A percentile compares a stretch with the other conserved stretches of the same genome.
Conservation (phyloP, 2,329 filamentous ascomycete species). For the Colletotrichum spaethianum region DNA sequence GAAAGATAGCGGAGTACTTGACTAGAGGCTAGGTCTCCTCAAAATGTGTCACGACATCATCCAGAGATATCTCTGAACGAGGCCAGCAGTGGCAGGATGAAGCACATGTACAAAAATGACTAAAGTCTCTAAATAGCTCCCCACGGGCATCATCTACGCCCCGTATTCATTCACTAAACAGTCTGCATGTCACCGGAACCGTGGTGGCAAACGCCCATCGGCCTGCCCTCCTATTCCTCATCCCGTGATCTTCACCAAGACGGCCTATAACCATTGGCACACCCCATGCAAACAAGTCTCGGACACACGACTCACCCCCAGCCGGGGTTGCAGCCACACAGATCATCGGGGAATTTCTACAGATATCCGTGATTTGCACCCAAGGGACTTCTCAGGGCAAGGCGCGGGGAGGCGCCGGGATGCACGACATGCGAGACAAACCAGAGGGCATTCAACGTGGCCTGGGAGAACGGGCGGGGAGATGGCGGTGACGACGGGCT, state of each 20-base stretch:
- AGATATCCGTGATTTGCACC: background rate
- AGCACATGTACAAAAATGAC: background rate
- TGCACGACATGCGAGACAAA: slow-evolving; percentile 6
- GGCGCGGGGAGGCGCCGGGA: background rate
- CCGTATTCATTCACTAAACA: background rate
- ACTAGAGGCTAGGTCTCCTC: too few relatives aligned
- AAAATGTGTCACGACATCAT: background rate
- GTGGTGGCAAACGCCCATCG: background rate
- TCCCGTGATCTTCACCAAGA: background rate
- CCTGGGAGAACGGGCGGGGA: background rate
- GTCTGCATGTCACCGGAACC: background rate
- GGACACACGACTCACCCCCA: background rate
- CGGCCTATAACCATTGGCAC: background rate
- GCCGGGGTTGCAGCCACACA: too few relatives aligned
- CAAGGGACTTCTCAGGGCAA: too few relatives aligned
- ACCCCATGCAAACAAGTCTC: background rate
- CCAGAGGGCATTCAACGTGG: background rate
- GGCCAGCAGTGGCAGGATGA: too few relatives aligned
- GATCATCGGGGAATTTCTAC: background rate
- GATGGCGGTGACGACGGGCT: background rate
- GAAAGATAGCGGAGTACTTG: too few relatives aligned
- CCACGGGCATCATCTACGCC: background rate
- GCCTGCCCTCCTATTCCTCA: background rate
- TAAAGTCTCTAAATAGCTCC: background rate
- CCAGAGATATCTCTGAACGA: background rate